These are phyloP conservation scores for Strigomonas culicis DNA, from an alignment of 208 protist genomes.

Conservation along the genomic window DNA sequence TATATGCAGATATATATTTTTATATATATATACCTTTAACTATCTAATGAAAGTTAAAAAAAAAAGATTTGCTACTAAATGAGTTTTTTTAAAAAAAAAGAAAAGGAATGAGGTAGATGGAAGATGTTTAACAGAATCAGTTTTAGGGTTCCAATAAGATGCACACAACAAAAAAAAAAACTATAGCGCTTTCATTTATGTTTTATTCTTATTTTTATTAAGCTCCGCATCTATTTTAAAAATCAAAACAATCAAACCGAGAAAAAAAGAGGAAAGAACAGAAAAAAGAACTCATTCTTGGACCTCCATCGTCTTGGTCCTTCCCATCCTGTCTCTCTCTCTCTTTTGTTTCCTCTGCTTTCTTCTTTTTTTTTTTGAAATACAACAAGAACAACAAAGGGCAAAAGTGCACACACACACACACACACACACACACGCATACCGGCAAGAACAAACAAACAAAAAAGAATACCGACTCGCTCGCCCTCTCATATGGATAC, in stretches of 20 bases:
- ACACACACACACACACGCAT: no score
- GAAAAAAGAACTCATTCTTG: neutral
- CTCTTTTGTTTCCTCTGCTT: no score
- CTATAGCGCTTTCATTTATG: neutral
- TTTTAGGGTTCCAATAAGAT: no score
- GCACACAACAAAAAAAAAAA: no score
- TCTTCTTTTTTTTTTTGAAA: neutral
- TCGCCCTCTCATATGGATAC: neutral
- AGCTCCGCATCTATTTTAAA: neutral
- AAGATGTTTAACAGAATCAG: neutral
- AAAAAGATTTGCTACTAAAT: slow-evolving; percentile 1
- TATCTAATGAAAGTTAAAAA: neutral
- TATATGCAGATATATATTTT: neutral
- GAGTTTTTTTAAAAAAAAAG: neutral
- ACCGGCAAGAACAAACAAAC: no score
- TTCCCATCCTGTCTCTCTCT: no score
- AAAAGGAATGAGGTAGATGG: neutral
- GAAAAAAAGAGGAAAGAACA: neutral
- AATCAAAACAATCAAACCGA: neutral
- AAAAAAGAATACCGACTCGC: neutral
- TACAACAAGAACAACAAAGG: neutral
- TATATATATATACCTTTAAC: neutral
- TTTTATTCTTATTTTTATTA: neutral
- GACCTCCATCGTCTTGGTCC: no score
- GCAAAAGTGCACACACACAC: neutral